Evolutionary conservation across 192 early-diverging fungal genomes (phyloP).

Genomic region (Umbelopsis sp.): DNA sequence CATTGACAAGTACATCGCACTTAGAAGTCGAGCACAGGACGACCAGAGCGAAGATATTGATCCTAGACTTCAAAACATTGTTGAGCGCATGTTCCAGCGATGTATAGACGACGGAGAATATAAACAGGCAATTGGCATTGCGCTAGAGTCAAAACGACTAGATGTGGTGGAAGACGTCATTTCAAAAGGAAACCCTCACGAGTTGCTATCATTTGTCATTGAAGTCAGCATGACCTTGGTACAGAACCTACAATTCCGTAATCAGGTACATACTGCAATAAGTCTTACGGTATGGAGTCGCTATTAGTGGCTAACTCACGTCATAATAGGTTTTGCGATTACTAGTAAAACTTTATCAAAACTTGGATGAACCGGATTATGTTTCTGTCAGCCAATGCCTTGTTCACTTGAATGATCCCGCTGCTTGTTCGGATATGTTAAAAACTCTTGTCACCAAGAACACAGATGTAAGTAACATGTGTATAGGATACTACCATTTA

Average conservation of each 20-base stretch:
- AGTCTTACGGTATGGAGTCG: neutral
- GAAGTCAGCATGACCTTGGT: slow-evolving; percentile 86
- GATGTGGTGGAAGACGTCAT: slow-evolving; percentile 91
- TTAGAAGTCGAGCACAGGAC: slow-evolving; percentile 55
- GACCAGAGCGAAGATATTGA: slow-evolving; percentile 63
- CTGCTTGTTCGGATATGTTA: slow-evolving; percentile 74
- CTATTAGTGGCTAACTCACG: neutral
- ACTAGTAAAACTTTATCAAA: slow-evolving; percentile 74
- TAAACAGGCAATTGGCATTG: slow-evolving; percentile 95
- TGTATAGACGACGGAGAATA: slow-evolving; percentile 87
- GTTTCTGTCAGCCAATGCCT: slow-evolving; percentile 90
- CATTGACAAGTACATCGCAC: slow-evolving; percentile 93
- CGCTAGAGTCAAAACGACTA: slow-evolving; percentile 87
- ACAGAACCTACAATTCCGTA: slow-evolving; percentile 77
- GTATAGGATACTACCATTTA: neutral
- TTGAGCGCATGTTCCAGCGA: slow-evolving; percentile 93
- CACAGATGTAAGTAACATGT: slow-evolving; percentile 47
- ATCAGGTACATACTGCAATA: slow-evolving; percentile 60
- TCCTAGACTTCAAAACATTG: slow-evolving; percentile 79
- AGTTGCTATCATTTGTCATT: slow-evolving; percentile 84
- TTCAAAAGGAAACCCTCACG: slow-evolving; percentile 64
- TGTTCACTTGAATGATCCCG: slow-evolving; percentile 86
- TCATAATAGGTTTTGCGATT: slow-evolving; percentile 61
- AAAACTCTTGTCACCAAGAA: slow-evolving; percentile 62
- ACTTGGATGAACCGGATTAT: slow-evolving; percentile 85